Base-by-base conservation (phyloP, 2,329 filamentous ascomycete species). In the Aspergillus awamori region DNA sequence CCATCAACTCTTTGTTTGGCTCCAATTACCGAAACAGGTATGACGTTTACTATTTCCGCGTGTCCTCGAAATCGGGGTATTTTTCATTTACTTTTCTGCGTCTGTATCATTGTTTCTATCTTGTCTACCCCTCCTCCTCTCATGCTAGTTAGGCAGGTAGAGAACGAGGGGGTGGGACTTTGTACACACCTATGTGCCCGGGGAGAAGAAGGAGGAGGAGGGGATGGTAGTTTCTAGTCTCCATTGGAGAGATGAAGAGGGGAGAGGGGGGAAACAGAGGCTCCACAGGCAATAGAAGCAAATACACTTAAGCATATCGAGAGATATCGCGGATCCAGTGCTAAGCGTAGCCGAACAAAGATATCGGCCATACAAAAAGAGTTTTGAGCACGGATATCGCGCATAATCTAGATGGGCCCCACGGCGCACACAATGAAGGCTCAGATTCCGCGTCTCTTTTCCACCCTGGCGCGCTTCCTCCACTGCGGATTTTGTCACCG, bases 341-440 rank as follows among this genome's bases (percentile, higher is more conserved):
- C 41, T 49, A 30, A 45, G 41, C 41, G 41, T 45, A 45, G 41
- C 41, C 41, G 41, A 45, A 11, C 33, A 4, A 22, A 45, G 41
- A 45, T 22, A 45, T 36, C 11, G 33, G 11, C 33, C 41, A 45
- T 45, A 45, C 41, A 45, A 49, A 49, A 6, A 49, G 45, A 28
- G 45, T 49, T 49, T 49, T 24, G 45, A 49, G 22, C 45, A 49
- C 45, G 45, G 45, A 49, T 49, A 49, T 49, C 45, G 45, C 45
- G 45, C 45, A 28, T 49, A 49, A 49, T 49, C 24, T 49, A 36
- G 33, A 36, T 36, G 39, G 45, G 45, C 24, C 45, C 45, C 45
- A 49, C 45, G 45, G 13, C 22, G 24, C 24, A 26, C 45, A 49
- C 45, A 49, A 17, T 28, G 24, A 49, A 49, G 24, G 45, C 45